A percentile compares a stretch with the other conserved stretches of the same genome.
Evolutionary conservation across 2,329 filamentous ascomycete genomes (phyloP).

Genomic region (Fusarium sp.): DNA sequence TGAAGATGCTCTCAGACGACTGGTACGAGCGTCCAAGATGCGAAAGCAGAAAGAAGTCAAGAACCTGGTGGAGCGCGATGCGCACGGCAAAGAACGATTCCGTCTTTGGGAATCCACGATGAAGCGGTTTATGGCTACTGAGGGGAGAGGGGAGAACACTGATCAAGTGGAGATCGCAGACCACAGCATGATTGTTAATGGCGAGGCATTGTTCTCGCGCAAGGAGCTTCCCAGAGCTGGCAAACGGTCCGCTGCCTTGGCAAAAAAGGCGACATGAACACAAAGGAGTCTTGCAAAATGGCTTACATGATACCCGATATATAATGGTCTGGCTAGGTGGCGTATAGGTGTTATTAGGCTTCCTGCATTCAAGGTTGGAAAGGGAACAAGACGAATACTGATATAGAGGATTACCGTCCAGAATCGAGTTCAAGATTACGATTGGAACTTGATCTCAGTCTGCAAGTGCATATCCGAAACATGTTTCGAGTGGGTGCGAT

Average conservation of each 20-base stretch:
- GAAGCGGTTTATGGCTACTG: conserved; percentile 61
- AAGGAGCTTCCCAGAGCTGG: conserved; percentile 63
- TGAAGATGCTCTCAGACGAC: conserved; percentile 68
- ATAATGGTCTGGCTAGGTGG: conserved; percentile 16
- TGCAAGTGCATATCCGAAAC: neutral
- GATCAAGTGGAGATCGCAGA: conserved; percentile 66
- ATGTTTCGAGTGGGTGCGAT: neutral
- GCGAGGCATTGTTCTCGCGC: conserved; percentile 63
- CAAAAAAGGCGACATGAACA: conserved; percentile 38
- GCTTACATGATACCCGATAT: conserved; percentile 28
- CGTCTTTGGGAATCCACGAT: conserved; percentile 71
- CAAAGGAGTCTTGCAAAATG: neutral
- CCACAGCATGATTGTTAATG: conserved; percentile 73
- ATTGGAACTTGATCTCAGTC: neutral
- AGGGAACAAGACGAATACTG: conserved; percentile 1
- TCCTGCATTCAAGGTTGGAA: neutral
- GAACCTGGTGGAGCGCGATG: conserved; percentile 63
- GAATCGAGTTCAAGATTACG: conserved; percentile 2
- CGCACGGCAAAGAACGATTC: conserved; percentile 65
- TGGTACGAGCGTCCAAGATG: conserved; percentile 71
- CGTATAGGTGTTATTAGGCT: conserved; percentile 26
- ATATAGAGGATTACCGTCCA: conserved; percentile 8
- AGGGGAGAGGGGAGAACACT: conserved; percentile 47
- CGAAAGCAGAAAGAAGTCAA: conserved; percentile 73
- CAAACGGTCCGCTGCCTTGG: conserved; percentile 51